These are phyloP conservation scores for Clarireedia monteithiana DNA, from an alignment of 2,329 filamentous ascomycete species.

Conservation along the genomic window DNA sequence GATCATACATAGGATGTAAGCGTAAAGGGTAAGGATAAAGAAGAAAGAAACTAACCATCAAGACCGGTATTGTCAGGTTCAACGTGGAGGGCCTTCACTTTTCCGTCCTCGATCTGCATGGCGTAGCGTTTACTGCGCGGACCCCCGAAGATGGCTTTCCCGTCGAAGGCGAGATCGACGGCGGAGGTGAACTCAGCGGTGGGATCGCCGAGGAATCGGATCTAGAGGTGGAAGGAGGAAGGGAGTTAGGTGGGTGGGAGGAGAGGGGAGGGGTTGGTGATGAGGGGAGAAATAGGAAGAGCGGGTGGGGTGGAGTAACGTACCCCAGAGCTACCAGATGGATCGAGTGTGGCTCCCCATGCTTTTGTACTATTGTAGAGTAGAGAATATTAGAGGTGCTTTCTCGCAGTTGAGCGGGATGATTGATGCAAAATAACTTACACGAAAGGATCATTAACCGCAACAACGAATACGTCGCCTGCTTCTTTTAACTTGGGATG, in stretches of 20 bases:
- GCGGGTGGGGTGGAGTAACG: slow-evolving; percentile 26
- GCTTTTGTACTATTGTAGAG: slow-evolving; percentile 68
- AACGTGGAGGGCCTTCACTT: slow-evolving; percentile 71
- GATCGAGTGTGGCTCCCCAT: slow-evolving; percentile 74
- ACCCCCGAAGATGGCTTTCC: slow-evolving; percentile 70
- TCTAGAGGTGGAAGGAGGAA: slow-evolving; percentile 39
- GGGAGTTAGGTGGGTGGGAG: slow-evolving; percentile 45
- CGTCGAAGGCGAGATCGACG: slow-evolving; percentile 77
- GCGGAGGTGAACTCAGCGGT: slow-evolving; percentile 72
- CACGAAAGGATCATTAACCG: slow-evolving; percentile 94
- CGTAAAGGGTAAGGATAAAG: background rate
- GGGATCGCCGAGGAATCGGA: slow-evolving; percentile 84
- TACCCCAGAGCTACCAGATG: slow-evolving; percentile 66
- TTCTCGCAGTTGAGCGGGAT: background rate
- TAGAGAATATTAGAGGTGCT: background rate
- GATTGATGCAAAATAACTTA: slow-evolving; percentile 38
- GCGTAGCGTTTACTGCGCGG: slow-evolving; percentile 83
- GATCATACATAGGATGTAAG: no score
- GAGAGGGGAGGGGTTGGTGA: slow-evolving; percentile 79
- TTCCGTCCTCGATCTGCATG: slow-evolving; percentile 73
- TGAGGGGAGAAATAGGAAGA: slow-evolving; percentile 47
- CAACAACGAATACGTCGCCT: slow-evolving; percentile 80
- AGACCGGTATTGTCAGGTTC: slow-evolving; percentile 86
- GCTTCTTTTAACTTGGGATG: slow-evolving; percentile 70
- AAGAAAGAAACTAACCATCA: slow-evolving; percentile 44